Evolutionary conservation across 2,329 filamentous ascomycete genomes (phyloP).

Genomic region (Tothia fuscella): DNA sequence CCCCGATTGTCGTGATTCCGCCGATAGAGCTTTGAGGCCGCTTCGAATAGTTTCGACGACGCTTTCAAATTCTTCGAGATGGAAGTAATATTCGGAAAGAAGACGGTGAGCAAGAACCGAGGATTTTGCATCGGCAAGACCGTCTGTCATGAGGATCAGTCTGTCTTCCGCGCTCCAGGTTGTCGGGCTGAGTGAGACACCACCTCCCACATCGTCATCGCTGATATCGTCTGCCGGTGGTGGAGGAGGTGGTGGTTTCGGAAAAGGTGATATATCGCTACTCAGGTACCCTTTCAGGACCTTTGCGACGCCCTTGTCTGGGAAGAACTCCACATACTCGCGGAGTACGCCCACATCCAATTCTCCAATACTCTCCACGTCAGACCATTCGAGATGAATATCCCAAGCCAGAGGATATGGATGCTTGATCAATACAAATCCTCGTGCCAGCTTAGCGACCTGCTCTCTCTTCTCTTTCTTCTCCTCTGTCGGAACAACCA

Average conservation of each 20-base stretch:
- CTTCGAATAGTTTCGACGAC: slow-evolving; percentile 70
- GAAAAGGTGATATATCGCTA: slow-evolving; percentile 76
- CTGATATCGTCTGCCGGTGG: slow-evolving; percentile 24
- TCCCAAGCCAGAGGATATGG: slow-evolving; percentile 85
- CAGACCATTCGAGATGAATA: slow-evolving; percentile 79
- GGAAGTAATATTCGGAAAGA: slow-evolving; percentile 70
- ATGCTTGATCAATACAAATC: slow-evolving; percentile 95
- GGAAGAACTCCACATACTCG: slow-evolving; percentile 75
- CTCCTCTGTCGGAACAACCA: slow-evolving; percentile 52
- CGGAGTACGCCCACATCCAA: slow-evolving; percentile 69
- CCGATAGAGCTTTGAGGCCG: slow-evolving; percentile 49
- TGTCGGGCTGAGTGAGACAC: slow-evolving; percentile 25
- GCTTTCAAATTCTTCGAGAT: slow-evolving; percentile 73
- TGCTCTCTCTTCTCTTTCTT: slow-evolving; percentile 62
- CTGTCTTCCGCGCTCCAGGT: slow-evolving; percentile 9
- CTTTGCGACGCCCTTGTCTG: slow-evolving; percentile 68
- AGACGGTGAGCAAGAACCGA: slow-evolving; percentile 77
- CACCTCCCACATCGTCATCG: slow-evolving; percentile 42
- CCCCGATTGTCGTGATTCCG: slow-evolving; percentile 55
- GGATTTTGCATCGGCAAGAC: slow-evolving; percentile 36
- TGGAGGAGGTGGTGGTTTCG: slow-evolving; percentile 20
- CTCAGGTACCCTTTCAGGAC: slow-evolving; percentile 72
- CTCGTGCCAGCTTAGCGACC: slow-evolving; percentile 65
- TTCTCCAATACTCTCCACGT: slow-evolving; percentile 57
- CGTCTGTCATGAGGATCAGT: slow-evolving; percentile 23